Conservation (phyloP, 2,329 filamentous ascomycete genomes). For the Colletotrichum sp. region DNA sequence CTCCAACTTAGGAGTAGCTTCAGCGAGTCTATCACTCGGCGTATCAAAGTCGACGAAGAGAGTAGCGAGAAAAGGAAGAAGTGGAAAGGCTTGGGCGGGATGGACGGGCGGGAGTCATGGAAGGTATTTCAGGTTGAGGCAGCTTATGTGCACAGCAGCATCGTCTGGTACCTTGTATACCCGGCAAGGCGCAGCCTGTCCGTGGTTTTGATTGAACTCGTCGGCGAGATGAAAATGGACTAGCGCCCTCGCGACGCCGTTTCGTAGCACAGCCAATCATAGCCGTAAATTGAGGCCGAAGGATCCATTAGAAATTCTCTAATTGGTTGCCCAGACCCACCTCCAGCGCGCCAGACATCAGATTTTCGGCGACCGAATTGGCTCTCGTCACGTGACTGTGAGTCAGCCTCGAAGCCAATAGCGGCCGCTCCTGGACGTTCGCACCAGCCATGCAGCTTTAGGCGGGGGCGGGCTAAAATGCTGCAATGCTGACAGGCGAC, state of each 20-base stretch:
- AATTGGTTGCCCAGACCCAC: conserved; percentile 34
- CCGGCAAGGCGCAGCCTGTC: conserved; percentile 22
- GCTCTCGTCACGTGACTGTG: conserved; percentile 22
- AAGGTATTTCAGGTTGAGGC: conserved; percentile 26
- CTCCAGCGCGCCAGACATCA: conserved; percentile 27
- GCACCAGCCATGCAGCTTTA: neutral
- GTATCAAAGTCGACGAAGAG: neutral
- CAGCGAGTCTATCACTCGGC: neutral
- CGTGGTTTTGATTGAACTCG: conserved; percentile 24
- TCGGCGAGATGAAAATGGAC: conserved; percentile 47
- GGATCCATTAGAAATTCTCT: neutral
- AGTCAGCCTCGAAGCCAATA: conserved; percentile 24
- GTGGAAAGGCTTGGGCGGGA: neutral
- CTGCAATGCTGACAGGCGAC: neutral
- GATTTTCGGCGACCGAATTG: conserved; percentile 38
- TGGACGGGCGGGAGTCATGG: conserved; percentile 25
- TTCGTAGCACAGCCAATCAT: conserved; percentile 32
- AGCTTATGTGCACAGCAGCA: neutral
- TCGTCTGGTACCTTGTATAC: neutral
- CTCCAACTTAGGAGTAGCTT: conserved; percentile 10
- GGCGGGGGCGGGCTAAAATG: neutral
- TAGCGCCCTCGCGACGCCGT: conserved; percentile 28
- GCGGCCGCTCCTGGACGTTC: neutral
- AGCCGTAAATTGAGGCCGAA: rapidly evolving
- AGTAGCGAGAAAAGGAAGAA: neutral